These are phyloP conservation scores for Silene coronaria DNA, from an alignment of 179 eudicot species.

Conservation along the genomic window DNA sequence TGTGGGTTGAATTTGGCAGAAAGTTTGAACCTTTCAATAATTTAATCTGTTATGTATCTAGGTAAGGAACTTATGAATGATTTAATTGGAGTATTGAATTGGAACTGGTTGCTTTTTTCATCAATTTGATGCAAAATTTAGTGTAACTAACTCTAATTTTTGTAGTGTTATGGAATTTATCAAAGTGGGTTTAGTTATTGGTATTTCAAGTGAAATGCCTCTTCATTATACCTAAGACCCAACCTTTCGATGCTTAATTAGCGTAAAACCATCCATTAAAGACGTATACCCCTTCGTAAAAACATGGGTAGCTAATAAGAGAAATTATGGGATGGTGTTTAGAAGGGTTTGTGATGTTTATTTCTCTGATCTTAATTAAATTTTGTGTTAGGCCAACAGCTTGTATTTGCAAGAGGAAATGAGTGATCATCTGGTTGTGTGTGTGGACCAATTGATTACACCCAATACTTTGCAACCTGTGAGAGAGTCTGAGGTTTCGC, in stretches of 20 bases:
- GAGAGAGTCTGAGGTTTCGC: conserved; percentile 34
- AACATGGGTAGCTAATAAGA: too few relatives aligned
- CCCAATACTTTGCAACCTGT: conserved; percentile 33
- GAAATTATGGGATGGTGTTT: too few relatives aligned
- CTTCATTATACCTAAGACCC: background rate
- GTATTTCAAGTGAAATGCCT: background rate
- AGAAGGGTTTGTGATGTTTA: background rate
- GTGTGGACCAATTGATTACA: conserved; percentile 46
- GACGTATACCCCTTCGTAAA: too few relatives aligned
- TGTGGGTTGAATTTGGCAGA: background rate
- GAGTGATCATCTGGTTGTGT: conserved; percentile 58
- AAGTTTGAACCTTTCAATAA: background rate
- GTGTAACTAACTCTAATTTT: background rate
- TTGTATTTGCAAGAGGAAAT: conserved; percentile 28
- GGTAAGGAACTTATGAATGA: background rate
- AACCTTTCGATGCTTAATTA: too few relatives aligned
- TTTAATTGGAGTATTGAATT: background rate
- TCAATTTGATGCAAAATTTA: background rate
- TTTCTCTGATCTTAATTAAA: background rate
- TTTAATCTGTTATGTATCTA: background rate
- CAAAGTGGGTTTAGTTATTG: background rate
- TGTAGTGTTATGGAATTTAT: background rate
- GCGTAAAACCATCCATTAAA: too few relatives aligned
- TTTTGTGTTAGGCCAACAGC: conserved; percentile 14
- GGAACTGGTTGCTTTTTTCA: background rate